Evolutionary conservation across 23 red algal genomes (phyloP).

Genomic region (Cyanidiococcus yangmingshanensis): DNA sequence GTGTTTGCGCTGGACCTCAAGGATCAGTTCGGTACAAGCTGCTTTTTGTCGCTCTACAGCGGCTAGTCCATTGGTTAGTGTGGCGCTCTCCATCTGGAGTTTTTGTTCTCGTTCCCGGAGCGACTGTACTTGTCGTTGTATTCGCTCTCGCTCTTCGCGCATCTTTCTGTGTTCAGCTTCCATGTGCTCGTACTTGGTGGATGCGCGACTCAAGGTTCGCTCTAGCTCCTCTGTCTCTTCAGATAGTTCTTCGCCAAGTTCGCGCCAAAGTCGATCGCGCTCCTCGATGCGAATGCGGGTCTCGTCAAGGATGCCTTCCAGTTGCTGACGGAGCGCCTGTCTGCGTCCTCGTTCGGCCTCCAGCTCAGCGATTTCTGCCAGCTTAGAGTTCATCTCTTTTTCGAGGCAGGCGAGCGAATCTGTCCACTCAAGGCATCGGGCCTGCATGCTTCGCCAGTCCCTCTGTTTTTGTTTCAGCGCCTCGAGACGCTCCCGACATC

Average conservation of each 20-base stretch:
- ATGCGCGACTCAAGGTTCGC: background rate
- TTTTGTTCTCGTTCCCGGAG: constrained; percentile 28
- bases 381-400: background rate
- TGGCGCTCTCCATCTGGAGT: constrained; percentile 30
- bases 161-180: constrained; percentile 41
- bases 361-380: background rate
- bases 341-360: background rate
- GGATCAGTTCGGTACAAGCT: constrained; percentile 1
- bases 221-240: background rate
- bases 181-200: constrained; percentile 9
- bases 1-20: background rate
- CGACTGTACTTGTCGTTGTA: constrained; percentile 30
- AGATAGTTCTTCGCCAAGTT: background rate
- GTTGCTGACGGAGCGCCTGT: background rate
- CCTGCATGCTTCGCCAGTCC: background rate
- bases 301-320: background rate
- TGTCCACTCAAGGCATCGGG: background rate
- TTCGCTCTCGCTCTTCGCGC: constrained; percentile 37
- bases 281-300: background rate
- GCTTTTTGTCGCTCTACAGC: constrained; percentile 11
- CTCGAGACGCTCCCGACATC: constrained; percentile 3
- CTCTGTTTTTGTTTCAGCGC: background rate
- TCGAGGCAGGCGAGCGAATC: background rate
- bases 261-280: background rate
- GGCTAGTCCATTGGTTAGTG: background rate